Evolutionary conservation across 768 basidiomycete species (phyloP), one percentile per base, ranked within the genome.

Genomic region (Termitomyces sp.): DNA sequence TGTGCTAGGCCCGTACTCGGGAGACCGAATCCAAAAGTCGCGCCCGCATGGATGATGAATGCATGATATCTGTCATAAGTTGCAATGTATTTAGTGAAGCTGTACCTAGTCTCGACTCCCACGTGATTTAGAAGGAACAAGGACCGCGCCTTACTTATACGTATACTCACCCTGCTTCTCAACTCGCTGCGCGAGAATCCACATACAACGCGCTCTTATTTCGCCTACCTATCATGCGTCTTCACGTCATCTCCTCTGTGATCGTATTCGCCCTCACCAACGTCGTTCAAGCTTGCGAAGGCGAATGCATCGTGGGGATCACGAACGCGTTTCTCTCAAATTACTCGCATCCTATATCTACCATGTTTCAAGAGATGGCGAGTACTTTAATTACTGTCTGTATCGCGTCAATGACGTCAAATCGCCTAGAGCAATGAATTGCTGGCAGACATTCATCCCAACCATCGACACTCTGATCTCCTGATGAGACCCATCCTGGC

Each of bases 281-380:
- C 63, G 64, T 73, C 41, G 76, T 80, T 56, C 63, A 65, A 37
- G 83, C 83, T 28, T 91, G 89, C 66, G 89, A 91, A 74, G 84
- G 82, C 23, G 80, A 83, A 30, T 90, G 89, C 65, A 86, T 85
- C 55, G 68, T 70, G 17, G 76, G 70, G n/a, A 79, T 84, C 60
- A 87, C 86, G 16, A 74, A 77, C 41, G 77, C 79, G 28, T 83
- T 80, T 57, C 61, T 82, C 47, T 66, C 67, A 16, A 81, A 82
- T 66, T 86, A 86, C 59, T 69, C 75, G 0, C 25, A 44, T 1
- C 75, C 78, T 5, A 60, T 86, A n/a, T 37, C 73, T 23, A 43
- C 52, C 7, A 72, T 77, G 49, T 55, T 82, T 28, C 52, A 67
- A 19, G 53, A 69, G 35, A 67, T 84, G 45, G 89, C 83, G 62